Conservation (phyloP, 139 green algal genomes). For the Asterochloris erici region DNA sequence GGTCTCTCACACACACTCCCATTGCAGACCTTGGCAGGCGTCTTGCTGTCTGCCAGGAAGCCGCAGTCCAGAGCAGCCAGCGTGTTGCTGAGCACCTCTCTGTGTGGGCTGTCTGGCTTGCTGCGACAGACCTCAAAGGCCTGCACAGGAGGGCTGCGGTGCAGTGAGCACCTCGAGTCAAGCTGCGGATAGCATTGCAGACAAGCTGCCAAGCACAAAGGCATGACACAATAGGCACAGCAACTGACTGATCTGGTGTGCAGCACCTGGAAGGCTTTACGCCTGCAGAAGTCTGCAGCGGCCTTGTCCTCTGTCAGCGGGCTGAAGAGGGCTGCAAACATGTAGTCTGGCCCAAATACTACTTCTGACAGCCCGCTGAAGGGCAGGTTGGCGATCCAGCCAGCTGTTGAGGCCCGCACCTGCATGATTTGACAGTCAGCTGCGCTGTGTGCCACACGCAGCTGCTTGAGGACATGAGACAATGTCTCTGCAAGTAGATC, state of each 20-base stretch:
- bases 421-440: not conserved
- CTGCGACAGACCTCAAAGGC: not conserved
- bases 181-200: not conserved
- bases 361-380: not conserved
- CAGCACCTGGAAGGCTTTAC: not conserved
- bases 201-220: not conserved
- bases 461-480: not conserved
- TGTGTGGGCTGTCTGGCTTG: not conserved
- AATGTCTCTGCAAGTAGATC: not conserved
- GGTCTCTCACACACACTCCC: not conserved
- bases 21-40: not conserved
- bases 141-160: not conserved
- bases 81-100: not conserved
- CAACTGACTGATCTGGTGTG: too few relatives aligned
- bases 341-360: not conserved
- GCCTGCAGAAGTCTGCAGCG: not conserved
- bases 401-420: slow-evolving; percentile 5
- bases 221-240: too few relatives aligned
- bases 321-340: slow-evolving; percentile 5
- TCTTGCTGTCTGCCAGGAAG: slow-evolving; percentile 2
- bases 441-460: not conserved
- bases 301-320: not conserved
- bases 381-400: slow-evolving; percentile 10
- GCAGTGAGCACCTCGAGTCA: not conserved
- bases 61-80: not conserved